phyloP scores from a whole-genome alignment of 2,329 filamentous ascomycete species.

The Chrysoporthe puriensis region DNA sequence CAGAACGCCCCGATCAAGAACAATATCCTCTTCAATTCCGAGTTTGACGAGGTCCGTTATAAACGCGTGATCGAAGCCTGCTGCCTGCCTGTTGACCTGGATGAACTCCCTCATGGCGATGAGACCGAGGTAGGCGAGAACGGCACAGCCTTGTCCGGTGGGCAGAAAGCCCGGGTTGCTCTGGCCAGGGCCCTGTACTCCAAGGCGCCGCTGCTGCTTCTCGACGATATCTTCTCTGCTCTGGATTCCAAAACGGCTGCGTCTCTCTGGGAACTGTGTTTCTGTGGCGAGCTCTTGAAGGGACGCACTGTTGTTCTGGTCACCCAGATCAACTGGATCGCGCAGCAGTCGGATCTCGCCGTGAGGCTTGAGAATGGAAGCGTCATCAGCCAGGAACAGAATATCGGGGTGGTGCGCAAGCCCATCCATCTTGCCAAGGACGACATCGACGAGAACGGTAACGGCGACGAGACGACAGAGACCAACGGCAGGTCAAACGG shows the following conservation, averaged over 20 bases:
- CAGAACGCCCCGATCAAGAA: conserved; percentile 59
- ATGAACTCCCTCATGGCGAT: conserved; percentile 54
- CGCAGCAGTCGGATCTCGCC: conserved; percentile 53
- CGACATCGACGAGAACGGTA: conserved; percentile 36
- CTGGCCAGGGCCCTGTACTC: conserved; percentile 62
- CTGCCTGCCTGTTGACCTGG: conserved; percentile 54
- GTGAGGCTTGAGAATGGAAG: conserved; percentile 51
- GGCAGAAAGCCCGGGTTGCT: conserved; percentile 60
- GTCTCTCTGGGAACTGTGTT: conserved; percentile 59
- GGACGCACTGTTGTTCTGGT: conserved; percentile 61
- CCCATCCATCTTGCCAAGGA: conserved; percentile 49
- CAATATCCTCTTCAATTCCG: conserved; percentile 58
- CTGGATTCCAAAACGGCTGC: conserved; percentile 62
- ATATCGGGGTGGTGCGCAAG: conserved; percentile 50
- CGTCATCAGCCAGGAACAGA: conserved; percentile 46
- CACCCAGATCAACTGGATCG: conserved; percentile 59
- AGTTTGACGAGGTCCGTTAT: conserved; percentile 57
- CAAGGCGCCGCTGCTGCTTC: conserved; percentile 55
- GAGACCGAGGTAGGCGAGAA: conserved; percentile 58
- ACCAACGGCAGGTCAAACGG: conserved; percentile 32
- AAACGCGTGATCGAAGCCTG: conserved; percentile 59
- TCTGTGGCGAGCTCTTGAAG: conserved; percentile 57
- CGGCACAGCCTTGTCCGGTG: conserved; percentile 58
- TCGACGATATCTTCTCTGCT: conserved; percentile 64
- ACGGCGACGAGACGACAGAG: background rate